phyloP scores from a whole-genome alignment of 768 basidiomycete species.

The Fistulinella prunicolor region DNA sequence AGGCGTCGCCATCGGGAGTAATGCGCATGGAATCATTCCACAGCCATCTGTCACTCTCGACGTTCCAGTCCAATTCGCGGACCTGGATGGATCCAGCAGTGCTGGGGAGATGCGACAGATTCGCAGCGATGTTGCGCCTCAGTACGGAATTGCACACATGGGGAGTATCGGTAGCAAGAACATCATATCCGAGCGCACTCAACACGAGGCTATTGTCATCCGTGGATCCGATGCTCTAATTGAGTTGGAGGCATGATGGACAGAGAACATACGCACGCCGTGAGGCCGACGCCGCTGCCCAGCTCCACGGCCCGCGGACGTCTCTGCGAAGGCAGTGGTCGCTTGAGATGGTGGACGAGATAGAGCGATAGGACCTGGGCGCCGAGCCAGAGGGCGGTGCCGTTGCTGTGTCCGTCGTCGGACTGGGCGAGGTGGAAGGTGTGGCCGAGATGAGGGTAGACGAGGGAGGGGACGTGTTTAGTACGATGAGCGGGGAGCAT shows the following conservation, averaged over 20 bases:
- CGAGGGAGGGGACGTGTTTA: slow-evolving; percentile 56
- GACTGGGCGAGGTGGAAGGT: slow-evolving; percentile 53
- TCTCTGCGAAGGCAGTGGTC: slow-evolving; percentile 6
- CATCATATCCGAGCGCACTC: slow-evolving; percentile 66
- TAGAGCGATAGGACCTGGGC: slow-evolving; percentile 72
- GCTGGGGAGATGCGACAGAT: slow-evolving; percentile 31
- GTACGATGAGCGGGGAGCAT: slow-evolving; percentile 56
- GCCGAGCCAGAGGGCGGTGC: slow-evolving; percentile 82
- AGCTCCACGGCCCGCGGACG: slow-evolving; percentile 62
- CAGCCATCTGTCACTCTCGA: slow-evolving; percentile 50
- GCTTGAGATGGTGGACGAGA: slow-evolving; percentile 42
- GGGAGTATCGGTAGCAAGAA: slow-evolving; percentile 72
- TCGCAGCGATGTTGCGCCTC: slow-evolving; percentile 54
- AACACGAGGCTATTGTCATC: slow-evolving; percentile 52
- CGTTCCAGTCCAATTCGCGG: slow-evolving; percentile 69
- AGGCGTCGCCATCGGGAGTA: slow-evolving; percentile 32
- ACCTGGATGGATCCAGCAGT: slow-evolving; percentile 51
- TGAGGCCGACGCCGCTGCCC: slow-evolving; percentile 80
- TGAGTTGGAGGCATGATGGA: too few species aligned
- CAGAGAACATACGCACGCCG: slow-evolving; percentile 51
- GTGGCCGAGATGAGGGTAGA: slow-evolving; percentile 37
- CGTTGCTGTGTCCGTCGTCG: slow-evolving; percentile 64
- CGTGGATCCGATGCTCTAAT: too few species aligned
- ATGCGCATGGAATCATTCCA: slow-evolving; percentile 43
- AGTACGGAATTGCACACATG: slow-evolving; percentile 66